Percentiles rank a stretch among this genome's conserved stretches.
These are phyloP conservation scores for Aspergillus phoenicis DNA, from an alignment of 2,329 filamentous ascomycete genomes.

Conservation along the genomic window DNA sequence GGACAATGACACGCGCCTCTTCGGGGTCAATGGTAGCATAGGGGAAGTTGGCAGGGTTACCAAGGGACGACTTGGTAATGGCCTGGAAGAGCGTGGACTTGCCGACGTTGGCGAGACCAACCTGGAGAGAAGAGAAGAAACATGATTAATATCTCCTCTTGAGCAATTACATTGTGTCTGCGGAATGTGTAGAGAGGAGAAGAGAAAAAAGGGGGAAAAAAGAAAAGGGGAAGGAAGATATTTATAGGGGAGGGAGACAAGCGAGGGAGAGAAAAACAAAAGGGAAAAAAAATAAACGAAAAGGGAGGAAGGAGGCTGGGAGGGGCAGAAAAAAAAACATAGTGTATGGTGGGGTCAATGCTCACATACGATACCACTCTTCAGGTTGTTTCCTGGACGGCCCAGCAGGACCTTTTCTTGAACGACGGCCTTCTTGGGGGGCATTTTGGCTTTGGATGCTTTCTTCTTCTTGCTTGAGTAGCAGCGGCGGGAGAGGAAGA, in stretches of 20 bases:
- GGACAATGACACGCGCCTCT: constrained; percentile 95
- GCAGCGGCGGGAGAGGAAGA: constrained; percentile 44
- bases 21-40: constrained; percentile 99
- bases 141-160: background rate
- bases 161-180: constrained; percentile 12
- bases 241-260: constrained; percentile 6
- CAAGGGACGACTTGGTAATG: constrained; percentile 95
- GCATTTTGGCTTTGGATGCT: constrained; percentile 67
- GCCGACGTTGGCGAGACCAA: constrained; percentile 97
- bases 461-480: constrained; percentile 63
- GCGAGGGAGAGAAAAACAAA: constrained; percentile 24
- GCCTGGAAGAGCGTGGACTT: constrained; percentile 99
- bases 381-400: constrained; percentile 94
- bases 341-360: constrained; percentile 40
- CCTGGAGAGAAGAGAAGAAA: constrained; percentile 55
- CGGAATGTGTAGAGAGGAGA: constrained; percentile 14
- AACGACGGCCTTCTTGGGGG: constrained; percentile 88
- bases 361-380: constrained; percentile 95
- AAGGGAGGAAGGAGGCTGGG: constrained; percentile 15
- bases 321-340: constrained; percentile 31
- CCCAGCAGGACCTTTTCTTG: constrained; percentile 97
- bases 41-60: constrained; percentile 99
- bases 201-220: constrained; percentile 11
- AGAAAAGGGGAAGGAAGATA: background rate
- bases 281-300: constrained; percentile 8